These are phyloP conservation scores for Meyerozyma athensensis DNA, from an alignment of 1,139 yeast species.

Conservation along the genomic window DNA sequence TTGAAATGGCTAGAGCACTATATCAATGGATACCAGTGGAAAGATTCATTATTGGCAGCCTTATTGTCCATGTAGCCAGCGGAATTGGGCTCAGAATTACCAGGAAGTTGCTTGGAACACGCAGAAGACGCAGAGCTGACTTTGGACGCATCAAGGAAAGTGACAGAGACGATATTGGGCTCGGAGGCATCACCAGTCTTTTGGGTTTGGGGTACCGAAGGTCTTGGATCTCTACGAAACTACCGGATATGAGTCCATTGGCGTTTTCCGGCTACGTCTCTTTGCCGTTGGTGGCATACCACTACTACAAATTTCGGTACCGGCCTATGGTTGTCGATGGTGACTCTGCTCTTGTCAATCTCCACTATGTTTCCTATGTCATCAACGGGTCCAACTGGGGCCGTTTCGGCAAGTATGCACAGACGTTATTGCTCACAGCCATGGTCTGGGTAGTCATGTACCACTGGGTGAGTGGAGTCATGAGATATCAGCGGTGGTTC, in stretches of 20 bases:
- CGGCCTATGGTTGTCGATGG: constrained; percentile 56
- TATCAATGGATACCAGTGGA: constrained; percentile 57
- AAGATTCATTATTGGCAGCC: constrained; percentile 44
- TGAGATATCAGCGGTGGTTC: constrained; percentile 26
- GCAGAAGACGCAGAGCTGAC: constrained; percentile 9
- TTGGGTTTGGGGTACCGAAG: constrained; percentile 51
- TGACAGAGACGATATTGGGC: constrained; percentile 46
- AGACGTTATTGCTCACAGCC: constrained; percentile 16
- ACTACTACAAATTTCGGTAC: constrained; percentile 43
- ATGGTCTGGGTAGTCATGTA: constrained; percentile 26
- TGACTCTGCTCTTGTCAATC: constrained; percentile 54
- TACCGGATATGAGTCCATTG: constrained; percentile 41
- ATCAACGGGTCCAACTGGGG: constrained; percentile 14
- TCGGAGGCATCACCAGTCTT: constrained; percentile 53
- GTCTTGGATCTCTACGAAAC: constrained; percentile 35
- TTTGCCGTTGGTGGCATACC: constrained; percentile 42
- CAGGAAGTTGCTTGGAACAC: constrained; percentile 18
- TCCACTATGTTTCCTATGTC: constrained; percentile 50
- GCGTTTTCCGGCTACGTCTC: constrained; percentile 58
- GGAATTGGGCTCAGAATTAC: constrained; percentile 49
- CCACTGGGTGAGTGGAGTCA: constrained; percentile 35
- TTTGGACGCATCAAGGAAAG: constrained; percentile 18
- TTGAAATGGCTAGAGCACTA: constrained; percentile 57
- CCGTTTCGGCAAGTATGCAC: constrained; percentile 9
- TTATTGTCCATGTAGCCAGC: constrained; percentile 45